Evolutionary conservation across 179 eudicot genomes (phyloP), one percentile per base, ranked within the genome.

Genomic region (Corrigiola litoralis): DNA sequence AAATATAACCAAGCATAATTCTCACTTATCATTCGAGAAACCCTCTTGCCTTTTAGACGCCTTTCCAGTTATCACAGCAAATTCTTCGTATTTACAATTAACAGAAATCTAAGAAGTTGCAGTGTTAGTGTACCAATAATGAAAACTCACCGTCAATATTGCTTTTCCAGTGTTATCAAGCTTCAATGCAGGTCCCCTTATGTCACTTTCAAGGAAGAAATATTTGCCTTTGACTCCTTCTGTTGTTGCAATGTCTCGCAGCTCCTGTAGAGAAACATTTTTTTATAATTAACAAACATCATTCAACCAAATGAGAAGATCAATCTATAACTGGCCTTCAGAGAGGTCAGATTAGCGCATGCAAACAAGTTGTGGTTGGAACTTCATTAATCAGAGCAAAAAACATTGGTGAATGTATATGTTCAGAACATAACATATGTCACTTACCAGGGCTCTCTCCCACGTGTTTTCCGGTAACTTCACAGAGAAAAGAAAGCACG

Each of bases 141-240:
- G 23, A 21, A 21, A 67, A 81, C 92, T 84, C 68, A 90, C 97
- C 3, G 97, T 91, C 58, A 91, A 51, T 79, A 86, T 80, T 72
- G 88, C 87, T 83, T 81, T 88, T 72, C 97, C 97, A 49, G 95
- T 91, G 67, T 82, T 86, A 75, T 91, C 97, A 66, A 88, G 87
- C 77, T 91, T 91, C 72, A 91, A 54, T 55, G 90, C 41, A 70
- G 97, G 96, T 47, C 97, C 97, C 72, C 83, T 91, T 27, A 88
- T 76, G 73, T 91, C 97, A 64, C 69, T 75, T 75, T 90, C 97
- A 50, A 90, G 78, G 73, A 90, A 90, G 64, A 90, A 90, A 73
- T 90, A 80, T 67, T 90, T 90, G 72, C 97, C 97, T 69, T 88
- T 90, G 54, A 90, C 88, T 65, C 71, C 79, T 74, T 91, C 97